Conservation (phyloP, 2,329 filamentous ascomycete species). For the Beauveria scarabaeidicola region DNA sequence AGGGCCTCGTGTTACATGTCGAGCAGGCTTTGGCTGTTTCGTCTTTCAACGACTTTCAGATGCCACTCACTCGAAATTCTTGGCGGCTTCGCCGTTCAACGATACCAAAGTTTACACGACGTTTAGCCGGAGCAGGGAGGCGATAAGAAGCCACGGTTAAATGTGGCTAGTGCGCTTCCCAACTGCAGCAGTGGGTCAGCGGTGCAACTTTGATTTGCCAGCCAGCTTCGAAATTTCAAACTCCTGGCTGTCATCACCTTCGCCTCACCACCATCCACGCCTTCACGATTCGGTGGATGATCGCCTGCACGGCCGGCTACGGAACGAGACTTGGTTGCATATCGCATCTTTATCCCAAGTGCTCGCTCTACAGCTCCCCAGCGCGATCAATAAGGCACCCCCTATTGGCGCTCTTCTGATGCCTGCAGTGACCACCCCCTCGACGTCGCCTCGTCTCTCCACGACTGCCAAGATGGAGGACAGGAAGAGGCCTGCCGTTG, state of each 20-base stretch:
- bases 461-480: constrained; percentile 96
- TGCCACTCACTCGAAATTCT: constrained; percentile 19
- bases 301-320: constrained; percentile 23
- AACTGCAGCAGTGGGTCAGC: constrained; percentile 27
- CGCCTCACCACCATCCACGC: constrained; percentile 25
- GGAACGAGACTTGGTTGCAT: constrained; percentile 28
- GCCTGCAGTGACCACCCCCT: constrained; percentile 71
- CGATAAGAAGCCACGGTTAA: constrained; percentile 23
- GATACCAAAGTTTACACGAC: constrained; percentile 16
- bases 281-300: constrained; percentile 28
- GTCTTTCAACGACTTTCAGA: constrained; percentile 9
- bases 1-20: neutral
- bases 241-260: constrained; percentile 28
- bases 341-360: constrained; percentile 20
- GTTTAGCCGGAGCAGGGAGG: constrained; percentile 25
- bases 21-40: neutral
- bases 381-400: constrained; percentile 17
- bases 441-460: constrained; percentile 65
- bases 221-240: constrained; percentile 38
- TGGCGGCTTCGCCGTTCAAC: constrained; percentile 17
- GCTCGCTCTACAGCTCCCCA: constrained; percentile 23
- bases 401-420: constrained; percentile 52
- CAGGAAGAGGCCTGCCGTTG: constrained; percentile 87
- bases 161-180: constrained; percentile 26
- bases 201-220: constrained; percentile 30